Conservation (phyloP, 345 rosid species). For the Abelmoschus esculentus region DNA sequence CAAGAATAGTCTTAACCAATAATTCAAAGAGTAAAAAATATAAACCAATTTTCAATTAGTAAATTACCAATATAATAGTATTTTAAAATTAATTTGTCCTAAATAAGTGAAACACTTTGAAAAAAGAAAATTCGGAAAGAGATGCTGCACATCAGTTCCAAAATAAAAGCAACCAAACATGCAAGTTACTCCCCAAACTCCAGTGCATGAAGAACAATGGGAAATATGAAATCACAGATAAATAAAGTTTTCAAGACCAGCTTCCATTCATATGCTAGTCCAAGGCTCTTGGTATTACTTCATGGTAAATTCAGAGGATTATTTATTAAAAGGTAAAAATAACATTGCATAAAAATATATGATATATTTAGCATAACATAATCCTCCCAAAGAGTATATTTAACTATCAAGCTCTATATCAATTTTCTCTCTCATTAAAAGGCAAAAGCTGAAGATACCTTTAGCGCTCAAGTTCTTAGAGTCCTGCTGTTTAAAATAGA, state of each 20-base stretch:
- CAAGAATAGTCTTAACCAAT: neutral
- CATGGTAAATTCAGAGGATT: conserved; percentile 1
- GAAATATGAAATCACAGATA: neutral
- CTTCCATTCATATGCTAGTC: neutral
- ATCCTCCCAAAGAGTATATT: neutral
- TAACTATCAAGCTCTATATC: conserved; percentile 6
- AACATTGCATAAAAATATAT: neutral
- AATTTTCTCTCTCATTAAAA: neutral
- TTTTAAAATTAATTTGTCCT: neutral
- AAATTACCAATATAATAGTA: conserved; percentile 1
- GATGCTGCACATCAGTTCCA: neutral
- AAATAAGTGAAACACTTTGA: neutral
- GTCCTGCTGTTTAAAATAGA: conserved; percentile 98
- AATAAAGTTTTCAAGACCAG: neutral
- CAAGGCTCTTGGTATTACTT: neutral
- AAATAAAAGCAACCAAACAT: neutral
- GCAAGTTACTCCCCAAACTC: neutral
- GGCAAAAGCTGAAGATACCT: conserved; percentile 35
- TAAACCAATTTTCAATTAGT: neutral
- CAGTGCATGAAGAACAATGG: neutral
- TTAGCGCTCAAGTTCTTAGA: conserved; percentile 84
- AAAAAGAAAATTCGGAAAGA: neutral
- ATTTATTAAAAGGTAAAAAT: neutral
- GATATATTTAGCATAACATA: neutral
- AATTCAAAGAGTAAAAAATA: neutral